Evolutionary conservation across 1,284 basidiomycete species (phyloP), one percentile per base, ranked within the genome.

Genomic region (Exobasidium cylindrosporum): DNA sequence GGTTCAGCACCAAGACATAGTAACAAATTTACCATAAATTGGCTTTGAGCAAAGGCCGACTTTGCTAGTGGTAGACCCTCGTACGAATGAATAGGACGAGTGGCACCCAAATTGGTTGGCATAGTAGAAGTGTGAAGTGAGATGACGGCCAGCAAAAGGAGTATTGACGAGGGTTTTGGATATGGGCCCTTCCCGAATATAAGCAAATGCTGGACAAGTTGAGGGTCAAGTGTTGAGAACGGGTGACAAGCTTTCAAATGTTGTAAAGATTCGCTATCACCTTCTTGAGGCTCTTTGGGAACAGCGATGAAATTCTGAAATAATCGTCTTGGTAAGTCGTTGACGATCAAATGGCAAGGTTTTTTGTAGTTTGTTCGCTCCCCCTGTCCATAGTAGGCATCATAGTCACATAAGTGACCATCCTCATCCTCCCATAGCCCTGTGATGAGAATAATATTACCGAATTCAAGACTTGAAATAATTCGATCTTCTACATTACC

Each of bases 1-100:
- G 49, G 50, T 17, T 52, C 46, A 13, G 58, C 58, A 17, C 58
- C 58, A 4, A 54, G 23, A 5, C 53, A 49, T 7, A 60, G 21
- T 32, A 60, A 53, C 10, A 60, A 29, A 24, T 47, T 11, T 13
- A 49, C 45, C 49, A 60, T 49, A 17, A 52, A 54, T 26, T 6
- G 17, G 3, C 49, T 30, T 21, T 52, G 24, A 32, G 28, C 29
- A 11, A 60, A 54, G 1, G 44, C 46, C 7, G 58, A 40, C 23
- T 60, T 60, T 13, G 45, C 30, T 32, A 45, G 43, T 14, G 44
- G 44, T n/a, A 57, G 28, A 10, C 56, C 56, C 50, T 44, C 56
- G 24, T 55, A 57, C 21, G 44, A 57, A 21, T 44, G 29, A 32
- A 47, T 26, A n/a, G 32, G 56, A 21, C 14, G 17, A 5, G 56